phyloP scores from a whole-genome alignment of 768 basidiomycete genomes.

The Tricholoma matsutake region DNA sequence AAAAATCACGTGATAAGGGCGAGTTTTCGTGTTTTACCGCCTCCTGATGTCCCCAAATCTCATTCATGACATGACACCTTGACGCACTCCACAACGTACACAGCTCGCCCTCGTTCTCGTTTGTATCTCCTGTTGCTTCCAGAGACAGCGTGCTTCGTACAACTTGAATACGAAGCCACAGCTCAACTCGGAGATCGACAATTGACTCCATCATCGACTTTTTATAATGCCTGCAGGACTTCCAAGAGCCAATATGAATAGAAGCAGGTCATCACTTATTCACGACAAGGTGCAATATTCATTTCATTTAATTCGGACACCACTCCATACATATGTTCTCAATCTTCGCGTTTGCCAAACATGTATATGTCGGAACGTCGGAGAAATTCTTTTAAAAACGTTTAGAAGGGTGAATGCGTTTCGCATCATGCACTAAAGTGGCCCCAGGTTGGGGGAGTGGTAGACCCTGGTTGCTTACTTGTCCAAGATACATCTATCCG shows the following conservation, averaged over 20 bases:
- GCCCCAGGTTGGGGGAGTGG: conserved; percentile 3
- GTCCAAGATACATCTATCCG: background rate
- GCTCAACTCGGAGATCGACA: background rate
- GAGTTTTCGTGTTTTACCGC: background rate
- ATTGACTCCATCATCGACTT: background rate
- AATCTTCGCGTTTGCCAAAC: too few relatives aligned
- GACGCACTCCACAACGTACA: background rate
- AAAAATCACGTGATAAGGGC: background rate
- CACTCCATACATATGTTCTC: background rate
- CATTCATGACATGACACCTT: background rate
- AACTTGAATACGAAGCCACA: background rate
- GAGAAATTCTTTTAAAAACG: background rate
- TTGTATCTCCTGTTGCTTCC: background rate
- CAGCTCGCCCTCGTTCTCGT: background rate
- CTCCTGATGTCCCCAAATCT: background rate
- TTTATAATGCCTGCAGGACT: conserved; percentile 10
- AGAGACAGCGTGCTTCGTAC: background rate
- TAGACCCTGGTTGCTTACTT: background rate
- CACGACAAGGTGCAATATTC: conserved; percentile 11
- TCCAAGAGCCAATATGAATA: conserved; percentile 7
- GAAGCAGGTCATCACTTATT: conserved; percentile 1
- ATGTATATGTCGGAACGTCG: background rate
- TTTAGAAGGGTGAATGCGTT: background rate
- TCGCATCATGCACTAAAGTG: background rate
- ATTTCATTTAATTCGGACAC: background rate